Evolutionary conservation across 164 flowering plant species (phyloP).

Genomic region (Cinnamomum chago): DNA sequence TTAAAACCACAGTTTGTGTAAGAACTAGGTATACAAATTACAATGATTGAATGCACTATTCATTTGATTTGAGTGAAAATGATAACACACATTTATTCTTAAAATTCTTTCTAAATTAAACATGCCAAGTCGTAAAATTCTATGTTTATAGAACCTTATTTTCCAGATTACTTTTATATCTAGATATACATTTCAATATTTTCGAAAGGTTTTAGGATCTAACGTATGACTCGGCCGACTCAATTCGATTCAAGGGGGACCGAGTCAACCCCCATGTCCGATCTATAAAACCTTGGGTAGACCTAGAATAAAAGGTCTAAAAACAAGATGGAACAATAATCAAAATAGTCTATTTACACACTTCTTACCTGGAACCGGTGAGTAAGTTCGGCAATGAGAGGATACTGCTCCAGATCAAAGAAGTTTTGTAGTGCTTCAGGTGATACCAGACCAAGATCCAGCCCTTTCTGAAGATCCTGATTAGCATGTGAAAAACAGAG

Average conservation of each 20-base stretch:
- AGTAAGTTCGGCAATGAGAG: constrained; percentile 75
- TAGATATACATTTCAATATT: too few relatives aligned
- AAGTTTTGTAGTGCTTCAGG: constrained; percentile 92
- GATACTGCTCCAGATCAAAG: constrained; percentile 94
- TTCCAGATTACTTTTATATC: too few relatives aligned
- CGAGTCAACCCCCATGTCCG: too few relatives aligned
- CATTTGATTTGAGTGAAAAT: neutral
- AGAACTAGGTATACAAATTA: too few relatives aligned
- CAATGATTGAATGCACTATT: neutral
- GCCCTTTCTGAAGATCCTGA: constrained; percentile 92
- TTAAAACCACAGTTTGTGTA: too few relatives aligned
- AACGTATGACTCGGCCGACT: too few relatives aligned
- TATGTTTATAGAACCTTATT: too few relatives aligned
- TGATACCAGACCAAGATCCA: constrained; percentile 92
- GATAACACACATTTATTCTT: neutral
- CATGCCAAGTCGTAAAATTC: too few relatives aligned
- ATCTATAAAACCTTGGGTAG: neutral
- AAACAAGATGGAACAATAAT: neutral
- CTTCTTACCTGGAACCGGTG: constrained; percentile 72
- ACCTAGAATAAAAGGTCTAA: neutral
- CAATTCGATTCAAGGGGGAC: too few relatives aligned
- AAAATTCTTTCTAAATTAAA: neutral
- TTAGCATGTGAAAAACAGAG: constrained; percentile 16
- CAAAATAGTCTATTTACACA: neutral
- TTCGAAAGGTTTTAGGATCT: too few relatives aligned